Conservation (phyloP, 257 asterid species). For the Solanum appendiculatum region DNA sequence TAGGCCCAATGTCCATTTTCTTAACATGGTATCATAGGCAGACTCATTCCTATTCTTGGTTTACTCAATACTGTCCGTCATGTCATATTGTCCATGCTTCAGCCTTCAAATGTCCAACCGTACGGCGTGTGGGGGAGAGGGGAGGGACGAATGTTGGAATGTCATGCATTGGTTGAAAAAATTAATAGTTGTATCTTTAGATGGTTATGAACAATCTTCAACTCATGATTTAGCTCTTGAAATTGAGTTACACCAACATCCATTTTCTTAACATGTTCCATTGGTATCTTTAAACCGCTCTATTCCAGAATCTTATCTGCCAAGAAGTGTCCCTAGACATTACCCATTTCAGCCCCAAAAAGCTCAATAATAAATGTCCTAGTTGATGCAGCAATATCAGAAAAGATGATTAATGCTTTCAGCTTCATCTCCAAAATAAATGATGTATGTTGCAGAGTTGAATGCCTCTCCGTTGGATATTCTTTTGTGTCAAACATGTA, state of each 20-base stretch:
- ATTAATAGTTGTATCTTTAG: not conserved
- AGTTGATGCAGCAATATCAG: not conserved
- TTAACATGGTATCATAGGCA: not conserved
- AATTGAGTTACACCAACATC: not conserved
- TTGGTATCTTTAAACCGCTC: not conserved
- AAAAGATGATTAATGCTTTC: not conserved
- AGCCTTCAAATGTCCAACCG: not conserved
- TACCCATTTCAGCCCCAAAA: not conserved
- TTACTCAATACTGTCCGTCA: not conserved
- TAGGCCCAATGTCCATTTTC: not conserved
- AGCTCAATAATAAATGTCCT: not conserved
- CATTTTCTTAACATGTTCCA: not conserved
- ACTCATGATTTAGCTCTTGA: not conserved
- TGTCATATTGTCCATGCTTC: not conserved
- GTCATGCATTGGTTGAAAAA: not conserved
- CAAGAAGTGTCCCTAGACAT: not conserved
- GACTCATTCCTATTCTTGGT: not conserved
- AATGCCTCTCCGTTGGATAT: not conserved
- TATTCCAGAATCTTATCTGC: not conserved
- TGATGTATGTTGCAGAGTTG: not conserved
- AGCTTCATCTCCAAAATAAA: not conserved
- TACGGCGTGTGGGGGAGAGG: not conserved
- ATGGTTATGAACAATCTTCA: not conserved
- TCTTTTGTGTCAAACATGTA: not conserved
- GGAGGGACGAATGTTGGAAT: not conserved